Conservation (phyloP, 305 asterid species). For the Fraxinus dipetala region DNA sequence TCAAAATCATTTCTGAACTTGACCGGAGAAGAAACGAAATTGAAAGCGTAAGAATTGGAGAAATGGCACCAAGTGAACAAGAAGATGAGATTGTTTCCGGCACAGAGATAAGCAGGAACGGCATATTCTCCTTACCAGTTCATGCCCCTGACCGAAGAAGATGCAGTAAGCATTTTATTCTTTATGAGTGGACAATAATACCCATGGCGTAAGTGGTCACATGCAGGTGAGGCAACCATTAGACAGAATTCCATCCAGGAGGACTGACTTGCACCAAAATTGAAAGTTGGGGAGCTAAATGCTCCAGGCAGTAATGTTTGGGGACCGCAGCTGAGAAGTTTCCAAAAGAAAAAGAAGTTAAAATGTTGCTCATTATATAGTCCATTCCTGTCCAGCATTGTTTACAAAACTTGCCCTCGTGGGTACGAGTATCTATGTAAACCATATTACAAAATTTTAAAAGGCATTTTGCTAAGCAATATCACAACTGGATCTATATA, state of each 20-base stretch:
- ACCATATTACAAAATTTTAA: background rate
- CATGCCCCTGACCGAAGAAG: background rate
- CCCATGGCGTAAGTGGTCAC: background rate
- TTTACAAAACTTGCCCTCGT: constrained; percentile 3
- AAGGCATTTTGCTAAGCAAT: constrained; percentile 12
- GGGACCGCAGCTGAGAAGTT: background rate
- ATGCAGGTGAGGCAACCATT: background rate
- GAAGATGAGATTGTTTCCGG: background rate
- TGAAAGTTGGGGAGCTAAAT: background rate
- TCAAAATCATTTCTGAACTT: background rate
- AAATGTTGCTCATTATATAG: background rate
- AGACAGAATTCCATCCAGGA: background rate
- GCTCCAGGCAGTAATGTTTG: background rate
- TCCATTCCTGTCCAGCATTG: background rate
- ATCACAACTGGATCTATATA: background rate
- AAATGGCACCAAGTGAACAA: background rate
- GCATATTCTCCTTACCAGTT: background rate
- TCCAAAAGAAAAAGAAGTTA: background rate
- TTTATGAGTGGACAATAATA: background rate
- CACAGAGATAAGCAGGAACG: background rate
- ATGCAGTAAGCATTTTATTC: background rate
- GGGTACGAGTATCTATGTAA: background rate
- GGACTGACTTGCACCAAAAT: background rate
- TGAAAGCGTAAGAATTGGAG: background rate
- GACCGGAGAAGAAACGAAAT: background rate